Evolutionary conservation across 108 stramenopile genomes (phyloP), one percentile per base, ranked within the genome.

Genomic region (Aureococcus anophagefferens): DNA sequence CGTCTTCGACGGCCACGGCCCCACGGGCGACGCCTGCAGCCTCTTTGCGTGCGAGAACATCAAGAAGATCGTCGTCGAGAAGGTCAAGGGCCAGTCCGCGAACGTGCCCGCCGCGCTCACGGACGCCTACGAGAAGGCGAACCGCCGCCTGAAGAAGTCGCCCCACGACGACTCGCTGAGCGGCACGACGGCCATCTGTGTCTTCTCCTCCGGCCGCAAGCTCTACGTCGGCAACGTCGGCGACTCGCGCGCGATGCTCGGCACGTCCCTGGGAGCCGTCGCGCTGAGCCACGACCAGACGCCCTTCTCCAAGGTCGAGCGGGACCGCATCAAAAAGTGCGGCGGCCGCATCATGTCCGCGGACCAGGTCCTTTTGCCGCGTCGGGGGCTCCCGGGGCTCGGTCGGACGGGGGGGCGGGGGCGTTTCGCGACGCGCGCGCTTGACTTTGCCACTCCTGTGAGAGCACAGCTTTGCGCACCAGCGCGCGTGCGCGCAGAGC

Each of bases 151-250:
- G 9, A 5, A 44, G 9, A 44, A 44, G 13, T 44, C 40, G 13
- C n/a, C n/a, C n/a, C 33, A 96, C 33, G 98, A 98, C 73, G 96
- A 95, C 74, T 84, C 92, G 33, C 74, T 92, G 40, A 88, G 89
- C 30, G 98, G 98, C 11, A 94, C 93, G 28, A 99, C 98, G 28
- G 79, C 93, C 35, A 91, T 95, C 72, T 89, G 90, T 4, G 81
- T 80, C 7, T 86, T 90, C 63, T 45, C 95, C 66, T 90, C 93
- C 35, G 95, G 94, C 16, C 9, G 40, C 13, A 78, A 85, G 65
- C 80, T 99, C 31, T 90, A 91, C 66, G 84, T 96, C 63, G 88
- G 88, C 74, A 99, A 99, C 75, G 98, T 97, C 0, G 98, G 98
- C 30, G 95, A 96, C 77, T 91, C 90, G 68, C 87, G 94, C 13